Conservation (phyloP, 176 grass and related monocot genomes). For the Olyra latifolia region DNA sequence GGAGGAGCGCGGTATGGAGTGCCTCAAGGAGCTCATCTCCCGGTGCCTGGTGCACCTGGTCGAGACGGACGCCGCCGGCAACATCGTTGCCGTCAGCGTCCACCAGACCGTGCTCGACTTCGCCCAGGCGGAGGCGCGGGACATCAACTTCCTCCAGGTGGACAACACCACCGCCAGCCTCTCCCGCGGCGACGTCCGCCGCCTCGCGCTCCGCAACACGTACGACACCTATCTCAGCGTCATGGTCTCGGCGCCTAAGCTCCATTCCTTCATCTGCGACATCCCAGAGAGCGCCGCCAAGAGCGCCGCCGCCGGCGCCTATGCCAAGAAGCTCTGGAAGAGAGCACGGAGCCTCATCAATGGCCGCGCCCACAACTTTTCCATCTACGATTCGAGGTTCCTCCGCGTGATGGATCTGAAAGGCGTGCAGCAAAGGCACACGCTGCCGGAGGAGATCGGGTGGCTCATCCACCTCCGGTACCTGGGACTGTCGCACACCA, state of each 20-base stretch:
- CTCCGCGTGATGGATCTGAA: slow-evolving; percentile 17
- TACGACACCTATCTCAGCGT: not conserved
- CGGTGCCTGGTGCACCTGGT: not conserved
- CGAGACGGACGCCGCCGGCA: not conserved
- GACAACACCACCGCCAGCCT: not conserved
- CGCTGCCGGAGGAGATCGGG: slow-evolving; percentile 12
- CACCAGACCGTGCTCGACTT: not conserved
- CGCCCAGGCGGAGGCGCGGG: not conserved
- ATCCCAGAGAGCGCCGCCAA: not conserved
- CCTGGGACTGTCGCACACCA: not conserved
- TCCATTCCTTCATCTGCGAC: slow-evolving; percentile 4
- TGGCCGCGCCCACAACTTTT: not conserved
- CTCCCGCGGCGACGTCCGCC: not conserved
- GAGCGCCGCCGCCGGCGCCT: not conserved
- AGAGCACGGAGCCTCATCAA: not conserved
- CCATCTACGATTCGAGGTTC: not conserved
- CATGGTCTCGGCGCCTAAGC: not conserved
- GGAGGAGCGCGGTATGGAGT: slow-evolving; percentile 8
- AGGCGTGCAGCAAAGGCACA: not conserved
- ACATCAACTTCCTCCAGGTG: slow-evolving; percentile 13
- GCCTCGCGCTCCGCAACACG: slow-evolving; percentile 11
- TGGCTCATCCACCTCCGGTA: slow-evolving; percentile 14
- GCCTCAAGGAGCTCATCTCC: slow-evolving; percentile 18
- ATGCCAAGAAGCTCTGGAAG: not conserved
- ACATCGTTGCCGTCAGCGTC: not conserved